A percentile compares a stretch with the other conserved stretches of the same genome.
Conservation (phyloP, 2,329 filamentous ascomycete species). For the Ilyonectria sp. region DNA sequence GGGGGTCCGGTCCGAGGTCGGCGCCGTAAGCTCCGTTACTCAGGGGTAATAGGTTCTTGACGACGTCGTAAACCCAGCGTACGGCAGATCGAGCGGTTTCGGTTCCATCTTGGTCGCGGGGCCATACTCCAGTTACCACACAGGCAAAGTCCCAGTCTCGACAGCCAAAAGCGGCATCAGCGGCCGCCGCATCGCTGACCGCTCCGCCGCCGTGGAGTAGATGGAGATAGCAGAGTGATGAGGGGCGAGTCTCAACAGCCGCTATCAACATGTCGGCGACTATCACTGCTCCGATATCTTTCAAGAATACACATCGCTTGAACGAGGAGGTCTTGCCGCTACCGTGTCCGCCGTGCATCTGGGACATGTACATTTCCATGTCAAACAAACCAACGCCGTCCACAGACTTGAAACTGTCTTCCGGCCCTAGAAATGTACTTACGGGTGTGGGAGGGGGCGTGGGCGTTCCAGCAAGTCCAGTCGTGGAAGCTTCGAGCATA, state of each 20-base stretch:
- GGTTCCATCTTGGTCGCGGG: slow-evolving; percentile 65
- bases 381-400: slow-evolving; percentile 69
- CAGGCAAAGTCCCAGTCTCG: slow-evolving; percentile 77
- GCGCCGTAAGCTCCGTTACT: slow-evolving; percentile 70
- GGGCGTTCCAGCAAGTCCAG: slow-evolving; percentile 28
- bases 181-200: slow-evolving; percentile 58
- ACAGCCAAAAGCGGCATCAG: slow-evolving; percentile 73
- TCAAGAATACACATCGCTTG: slow-evolving; percentile 75
- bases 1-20: slow-evolving; percentile 74
- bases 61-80: slow-evolving; percentile 71
- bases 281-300: slow-evolving; percentile 56
- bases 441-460: slow-evolving; percentile 19
- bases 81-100: slow-evolving; percentile 55
- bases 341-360: slow-evolving; percentile 72
- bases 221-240: slow-evolving; percentile 73
- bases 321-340: slow-evolving; percentile 74
- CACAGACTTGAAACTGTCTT: slow-evolving; percentile 53
- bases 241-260: slow-evolving; percentile 65
- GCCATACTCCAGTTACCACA: slow-evolving; percentile 75
- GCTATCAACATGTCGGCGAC: slow-evolving; percentile 57
- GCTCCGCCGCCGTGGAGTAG: slow-evolving; percentile 72
- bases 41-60: slow-evolving; percentile 61
- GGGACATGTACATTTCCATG: slow-evolving; percentile 72
- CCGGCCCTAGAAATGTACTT: slow-evolving; percentile 51
- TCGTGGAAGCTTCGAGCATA: slow-evolving; percentile 58